Conservation (phyloP, 257 asterid species). For the Coffea canephora region DNA sequence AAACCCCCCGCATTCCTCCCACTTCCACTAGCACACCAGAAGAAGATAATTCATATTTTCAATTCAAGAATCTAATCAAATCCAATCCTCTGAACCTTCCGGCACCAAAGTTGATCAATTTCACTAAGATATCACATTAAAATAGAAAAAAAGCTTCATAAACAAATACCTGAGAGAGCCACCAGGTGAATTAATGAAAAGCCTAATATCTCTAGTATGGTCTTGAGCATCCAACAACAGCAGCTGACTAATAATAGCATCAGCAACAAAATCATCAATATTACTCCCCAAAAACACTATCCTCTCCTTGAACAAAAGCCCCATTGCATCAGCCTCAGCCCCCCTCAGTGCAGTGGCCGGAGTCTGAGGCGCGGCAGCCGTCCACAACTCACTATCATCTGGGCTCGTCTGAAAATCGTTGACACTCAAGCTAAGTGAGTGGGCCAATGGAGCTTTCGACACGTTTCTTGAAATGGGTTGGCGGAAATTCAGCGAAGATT, state of each 20-base stretch:
- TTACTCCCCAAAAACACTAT: constrained; percentile 75
- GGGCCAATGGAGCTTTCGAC: constrained; percentile 17
- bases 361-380: constrained; percentile 45
- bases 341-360: constrained; percentile 69
- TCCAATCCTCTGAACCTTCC: neutral
- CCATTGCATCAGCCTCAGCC: constrained; percentile 78
- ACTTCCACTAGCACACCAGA: neutral
- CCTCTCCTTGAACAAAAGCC: constrained; percentile 81
- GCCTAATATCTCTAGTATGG: constrained; percentile 77
- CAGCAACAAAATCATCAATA: constrained; percentile 85
- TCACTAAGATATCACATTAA: neutral
- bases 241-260: constrained; percentile 81
- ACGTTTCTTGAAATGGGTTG: constrained; percentile 16
- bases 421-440: constrained; percentile 6
- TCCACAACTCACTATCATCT: constrained; percentile 33
- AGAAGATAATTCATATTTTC: neutral
- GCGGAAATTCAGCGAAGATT: constrained; percentile 41
- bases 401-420: constrained; percentile 9
- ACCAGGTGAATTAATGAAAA: constrained; percentile 85
- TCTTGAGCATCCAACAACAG: constrained; percentile 85
- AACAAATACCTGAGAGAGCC: constrained; percentile 76
- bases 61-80: neutral
- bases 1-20: too few relatives aligned
- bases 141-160: neutral
- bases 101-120: neutral